Conservation (phyloP, 805 yeast genomes). For the Nakazawaea ishiwadae region DNA sequence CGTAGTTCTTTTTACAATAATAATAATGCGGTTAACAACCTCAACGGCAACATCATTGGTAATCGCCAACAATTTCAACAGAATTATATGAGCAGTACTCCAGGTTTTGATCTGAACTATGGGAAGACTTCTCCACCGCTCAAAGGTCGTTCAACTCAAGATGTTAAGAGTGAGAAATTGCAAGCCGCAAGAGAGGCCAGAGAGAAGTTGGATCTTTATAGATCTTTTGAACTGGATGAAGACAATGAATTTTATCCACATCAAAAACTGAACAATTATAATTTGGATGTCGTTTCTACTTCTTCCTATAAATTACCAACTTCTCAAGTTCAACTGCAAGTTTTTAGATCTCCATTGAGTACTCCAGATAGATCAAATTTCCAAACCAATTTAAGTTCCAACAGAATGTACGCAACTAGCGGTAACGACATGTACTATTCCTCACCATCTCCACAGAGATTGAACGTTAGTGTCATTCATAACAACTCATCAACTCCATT, state of each 20-base stretch:
- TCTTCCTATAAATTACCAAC: background rate
- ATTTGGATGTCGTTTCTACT: background rate
- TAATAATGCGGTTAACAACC: too few species aligned
- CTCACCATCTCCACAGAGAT: conserved; percentile 7
- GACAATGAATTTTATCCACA: conserved; percentile 67
- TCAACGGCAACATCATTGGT: background rate
- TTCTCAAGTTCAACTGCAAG: background rate
- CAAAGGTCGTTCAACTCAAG: background rate
- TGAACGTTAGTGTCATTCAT: conserved; percentile 1
- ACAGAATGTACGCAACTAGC: conserved; percentile 1
- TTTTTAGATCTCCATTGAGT: conserved; percentile 10
- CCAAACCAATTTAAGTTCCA: conserved; percentile 4
- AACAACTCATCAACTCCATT: conserved; percentile 2
- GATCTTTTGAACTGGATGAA: conserved; percentile 68
- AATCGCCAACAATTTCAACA: too few species aligned
- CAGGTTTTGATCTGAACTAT: background rate
- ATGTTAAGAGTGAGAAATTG: conserved; percentile 2
- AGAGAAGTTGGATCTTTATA: conserved; percentile 52
- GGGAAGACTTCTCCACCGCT: background rate
- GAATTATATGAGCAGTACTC: background rate
- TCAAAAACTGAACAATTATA: conserved; percentile 1
- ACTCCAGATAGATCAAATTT: conserved; percentile 9
- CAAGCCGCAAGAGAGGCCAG: conserved; percentile 27
- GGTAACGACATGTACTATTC: background rate
- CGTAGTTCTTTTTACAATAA: background rate